Base-by-base conservation (phyloP, 2,329 filamentous ascomycete species). In the Trichoderma oligosporum region DNA sequence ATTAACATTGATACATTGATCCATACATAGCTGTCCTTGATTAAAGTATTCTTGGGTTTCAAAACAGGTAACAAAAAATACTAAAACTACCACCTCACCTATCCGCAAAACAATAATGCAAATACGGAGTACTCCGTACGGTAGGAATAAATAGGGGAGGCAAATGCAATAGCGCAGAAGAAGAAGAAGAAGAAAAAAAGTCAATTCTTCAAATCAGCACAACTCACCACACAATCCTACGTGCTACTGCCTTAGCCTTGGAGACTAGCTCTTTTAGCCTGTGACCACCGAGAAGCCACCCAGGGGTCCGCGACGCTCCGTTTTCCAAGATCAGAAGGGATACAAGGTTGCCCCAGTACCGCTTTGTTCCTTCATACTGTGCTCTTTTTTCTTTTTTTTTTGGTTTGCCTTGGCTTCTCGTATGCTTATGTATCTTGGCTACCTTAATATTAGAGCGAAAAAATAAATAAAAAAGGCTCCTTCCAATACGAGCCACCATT, bases 401-500 rank as follows among this genome's bases (percentile, higher is more conserved):
- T 55, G 31, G 11, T 7, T 44, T 44, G 6, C 44, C 9, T 27
- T 38, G 33, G 22, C n/a, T n/a, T n/a, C n/a, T n/a, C n/a, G n/a
- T n/a, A n/a, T n/a, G n/a, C n/a, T n/a, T n/a, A n/a, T n/a, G 27
- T 31, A 25, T n/a, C n/a, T 39, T 25, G 49, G 38, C 49, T 24
- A n/a, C n/a, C n/a, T n/a, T n/a, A n/a, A n/a, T n/a, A n/a, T n/a
- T n/a, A n/a, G n/a, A n/a, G n/a, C n/a, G n/a, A n/a, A n/a, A n/a
- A n/a, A n/a, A n/a, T n/a, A 42, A 35, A 35, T 25, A 29, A 12
- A 31, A 20, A 45, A 45, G 48, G 48, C 48, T 52, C 51, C 41
- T 55, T 35, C 47, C 31, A 36, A 55, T 55, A 55, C 51, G 51
- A 55, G 51, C 38, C 51, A n/a, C 51, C 41, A 46, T 38, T 46